phyloP scores from a whole-genome alignment of 2,329 filamentous ascomycete genomes.

The Diaporthe eres region DNA sequence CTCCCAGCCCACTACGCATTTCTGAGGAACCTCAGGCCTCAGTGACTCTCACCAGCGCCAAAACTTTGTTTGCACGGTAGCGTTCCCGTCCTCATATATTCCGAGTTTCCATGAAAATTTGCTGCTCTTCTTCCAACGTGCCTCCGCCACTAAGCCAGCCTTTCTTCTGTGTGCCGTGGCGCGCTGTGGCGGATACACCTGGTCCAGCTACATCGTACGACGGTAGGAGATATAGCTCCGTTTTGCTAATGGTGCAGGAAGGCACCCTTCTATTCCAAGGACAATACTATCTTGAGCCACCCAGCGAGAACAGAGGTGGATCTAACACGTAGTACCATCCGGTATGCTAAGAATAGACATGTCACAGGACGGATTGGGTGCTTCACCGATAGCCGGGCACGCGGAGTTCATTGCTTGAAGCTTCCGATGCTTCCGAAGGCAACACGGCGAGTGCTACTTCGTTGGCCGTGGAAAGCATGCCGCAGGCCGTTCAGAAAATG shows the following conservation, averaged over 20 bases:
- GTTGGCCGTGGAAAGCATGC: not conserved
- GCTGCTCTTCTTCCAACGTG: not conserved
- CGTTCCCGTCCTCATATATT: not conserved
- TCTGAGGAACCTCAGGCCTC: not conserved
- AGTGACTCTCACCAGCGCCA: not conserved
- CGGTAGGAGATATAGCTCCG: not conserved
- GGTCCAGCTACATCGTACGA: not conserved
- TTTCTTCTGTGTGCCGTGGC: not conserved
- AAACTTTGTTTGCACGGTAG: not conserved
- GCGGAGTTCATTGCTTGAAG: not conserved
- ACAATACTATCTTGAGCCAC: no score
- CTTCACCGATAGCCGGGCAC: not conserved
- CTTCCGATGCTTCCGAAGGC: slow-evolving; percentile 10
- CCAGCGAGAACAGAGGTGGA: no score
- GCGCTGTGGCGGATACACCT: not conserved
- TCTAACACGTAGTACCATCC: not conserved
- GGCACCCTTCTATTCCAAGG: not conserved
- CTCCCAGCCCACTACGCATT: not conserved
- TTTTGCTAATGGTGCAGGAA: not conserved
- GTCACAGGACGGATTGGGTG: not conserved
- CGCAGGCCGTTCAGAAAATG: not conserved
- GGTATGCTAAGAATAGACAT: not conserved
- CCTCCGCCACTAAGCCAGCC: not conserved
- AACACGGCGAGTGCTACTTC: not conserved
- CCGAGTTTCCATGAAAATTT: not conserved